Percentiles rank a stretch among this genome's conserved stretches.
Evolutionary conservation across 352 stramenopile species (phyloP).

Genomic region (Pythium brachiatum): DNA sequence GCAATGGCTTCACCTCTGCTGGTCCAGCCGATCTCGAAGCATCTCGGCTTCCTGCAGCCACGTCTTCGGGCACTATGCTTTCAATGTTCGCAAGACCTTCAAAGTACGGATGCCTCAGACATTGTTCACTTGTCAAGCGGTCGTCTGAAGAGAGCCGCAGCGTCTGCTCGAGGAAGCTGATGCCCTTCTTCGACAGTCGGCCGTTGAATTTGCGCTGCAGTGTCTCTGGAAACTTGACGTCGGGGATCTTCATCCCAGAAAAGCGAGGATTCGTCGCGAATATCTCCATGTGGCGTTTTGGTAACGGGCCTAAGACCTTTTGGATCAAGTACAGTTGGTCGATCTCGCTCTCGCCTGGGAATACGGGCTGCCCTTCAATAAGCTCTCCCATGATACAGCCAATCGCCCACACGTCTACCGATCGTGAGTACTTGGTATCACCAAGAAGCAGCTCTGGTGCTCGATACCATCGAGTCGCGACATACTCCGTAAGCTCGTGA

Average conservation of each 20-base stretch:
- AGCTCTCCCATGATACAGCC: constrained; percentile 99
- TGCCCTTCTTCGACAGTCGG: constrained; percentile 78
- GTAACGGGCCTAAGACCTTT: constrained; percentile 96
- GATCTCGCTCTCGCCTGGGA: constrained; percentile 98
- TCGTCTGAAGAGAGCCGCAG: constrained; percentile 78
- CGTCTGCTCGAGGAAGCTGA: constrained; percentile 78
- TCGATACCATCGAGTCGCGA: constrained; percentile 98
- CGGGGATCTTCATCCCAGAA: constrained; percentile 90
- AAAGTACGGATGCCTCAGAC: constrained; percentile 87
- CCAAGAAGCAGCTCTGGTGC: constrained; percentile 99
- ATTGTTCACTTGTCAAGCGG: constrained; percentile 70
- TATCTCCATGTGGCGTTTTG: constrained; percentile 90
- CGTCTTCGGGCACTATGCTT: neutral
- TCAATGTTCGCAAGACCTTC: constrained; percentile 44
- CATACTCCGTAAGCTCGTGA: constrained; percentile 98
- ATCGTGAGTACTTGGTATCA: constrained; percentile 97
- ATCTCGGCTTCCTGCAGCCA: neutral
- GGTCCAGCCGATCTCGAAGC: neutral
- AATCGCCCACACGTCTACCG: constrained; percentile 95
- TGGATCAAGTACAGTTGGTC: constrained; percentile 99
- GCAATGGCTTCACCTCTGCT: constrained; percentile 25
- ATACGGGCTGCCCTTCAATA: constrained; percentile 96
- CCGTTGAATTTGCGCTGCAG: constrained; percentile 89
- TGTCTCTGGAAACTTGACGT: constrained; percentile 91
- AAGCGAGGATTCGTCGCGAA: constrained; percentile 92